phyloP scores from a whole-genome alignment of 306 rosid species.

The Lathyrus sativus region DNA sequence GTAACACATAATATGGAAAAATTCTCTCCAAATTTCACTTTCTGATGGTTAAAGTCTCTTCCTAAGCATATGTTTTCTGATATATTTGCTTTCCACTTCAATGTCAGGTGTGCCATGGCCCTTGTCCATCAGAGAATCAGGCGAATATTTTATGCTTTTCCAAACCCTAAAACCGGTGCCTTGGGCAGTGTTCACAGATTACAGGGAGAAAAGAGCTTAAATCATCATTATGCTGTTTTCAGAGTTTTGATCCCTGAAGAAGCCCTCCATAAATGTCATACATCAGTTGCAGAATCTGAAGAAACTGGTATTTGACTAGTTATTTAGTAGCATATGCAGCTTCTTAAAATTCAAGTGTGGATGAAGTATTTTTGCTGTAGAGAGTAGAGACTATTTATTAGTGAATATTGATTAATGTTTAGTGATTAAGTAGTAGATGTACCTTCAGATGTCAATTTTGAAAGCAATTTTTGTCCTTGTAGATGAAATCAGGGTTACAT shows the following conservation, averaged over 20 bases:
- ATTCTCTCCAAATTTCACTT: slow-evolving; percentile 23
- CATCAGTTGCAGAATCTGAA: slow-evolving; percentile 27
- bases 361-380: slow-evolving; percentile 15
- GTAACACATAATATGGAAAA: slow-evolving; percentile 13
- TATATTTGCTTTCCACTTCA: slow-evolving; percentile 17
- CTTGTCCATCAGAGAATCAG: slow-evolving; percentile 88
- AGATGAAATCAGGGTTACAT: not conserved
- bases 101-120: slow-evolving; percentile 94
- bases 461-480: slow-evolving; percentile 1
- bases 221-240: slow-evolving; percentile 91
- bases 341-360: slow-evolving; percentile 12
- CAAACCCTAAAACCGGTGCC: slow-evolving; percentile 80
- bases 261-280: slow-evolving; percentile 40
- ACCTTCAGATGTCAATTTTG: not conserved
- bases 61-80: slow-evolving; percentile 20
- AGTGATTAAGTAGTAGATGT: slow-evolving; percentile 1
- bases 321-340: slow-evolving; percentile 7
- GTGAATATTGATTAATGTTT: slow-evolving; percentile 28
- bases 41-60: slow-evolving; percentile 21
- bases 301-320: slow-evolving; percentile 7
- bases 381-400: slow-evolving; percentile 6
- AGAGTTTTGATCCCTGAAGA: slow-evolving; percentile 68
- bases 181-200: slow-evolving; percentile 80
- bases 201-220: slow-evolving; percentile 86
- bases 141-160: slow-evolving; percentile 82